Conservation (phyloP, 2,329 filamentous ascomycete genomes). For the Hymenoscyphus fructigenus region DNA sequence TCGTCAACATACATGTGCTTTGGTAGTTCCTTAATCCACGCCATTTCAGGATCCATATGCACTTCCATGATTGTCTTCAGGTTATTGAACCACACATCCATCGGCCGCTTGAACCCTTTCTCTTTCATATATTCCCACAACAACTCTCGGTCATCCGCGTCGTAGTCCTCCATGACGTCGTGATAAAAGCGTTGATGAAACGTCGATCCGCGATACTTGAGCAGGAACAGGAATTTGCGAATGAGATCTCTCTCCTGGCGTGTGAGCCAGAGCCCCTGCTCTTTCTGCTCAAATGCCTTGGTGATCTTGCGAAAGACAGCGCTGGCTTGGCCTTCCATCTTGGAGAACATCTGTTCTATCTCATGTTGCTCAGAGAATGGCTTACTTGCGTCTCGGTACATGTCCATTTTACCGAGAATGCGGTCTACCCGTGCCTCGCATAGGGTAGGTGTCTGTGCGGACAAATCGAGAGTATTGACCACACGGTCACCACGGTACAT, state of each 20-base stretch:
- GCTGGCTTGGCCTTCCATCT: conserved; percentile 31
- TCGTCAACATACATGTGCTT: conserved; percentile 34
- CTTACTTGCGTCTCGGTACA: conserved; percentile 35
- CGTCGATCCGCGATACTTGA: conserved; percentile 43
- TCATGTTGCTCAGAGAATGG: conserved; percentile 21
- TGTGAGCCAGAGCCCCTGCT: conserved; percentile 33
- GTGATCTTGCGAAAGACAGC: conserved; percentile 26
- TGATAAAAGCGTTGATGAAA: conserved; percentile 41
- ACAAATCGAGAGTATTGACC: conserved; percentile 24
- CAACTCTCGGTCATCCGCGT: conserved; percentile 28
- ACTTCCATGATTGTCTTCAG: conserved; percentile 36
- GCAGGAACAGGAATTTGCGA: conserved; percentile 47
- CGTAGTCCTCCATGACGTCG: conserved; percentile 38
- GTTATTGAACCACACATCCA: conserved; percentile 40
- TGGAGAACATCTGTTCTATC: conserved; percentile 33
- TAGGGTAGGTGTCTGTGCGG: conserved; percentile 10
- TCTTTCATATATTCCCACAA: conserved; percentile 37
- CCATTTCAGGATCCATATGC: conserved; percentile 30
- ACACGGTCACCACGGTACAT: too few species aligned
- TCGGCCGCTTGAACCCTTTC: conserved; percentile 32
- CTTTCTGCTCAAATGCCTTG: conserved; percentile 26
- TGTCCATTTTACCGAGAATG: conserved; percentile 35
- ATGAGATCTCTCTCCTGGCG: conserved; percentile 39
- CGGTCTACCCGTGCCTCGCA: conserved; percentile 25
- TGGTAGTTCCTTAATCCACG: conserved; percentile 33